Evolutionary conservation across 306 rosid species (phyloP).

Genomic region (Vigna trinervia): DNA sequence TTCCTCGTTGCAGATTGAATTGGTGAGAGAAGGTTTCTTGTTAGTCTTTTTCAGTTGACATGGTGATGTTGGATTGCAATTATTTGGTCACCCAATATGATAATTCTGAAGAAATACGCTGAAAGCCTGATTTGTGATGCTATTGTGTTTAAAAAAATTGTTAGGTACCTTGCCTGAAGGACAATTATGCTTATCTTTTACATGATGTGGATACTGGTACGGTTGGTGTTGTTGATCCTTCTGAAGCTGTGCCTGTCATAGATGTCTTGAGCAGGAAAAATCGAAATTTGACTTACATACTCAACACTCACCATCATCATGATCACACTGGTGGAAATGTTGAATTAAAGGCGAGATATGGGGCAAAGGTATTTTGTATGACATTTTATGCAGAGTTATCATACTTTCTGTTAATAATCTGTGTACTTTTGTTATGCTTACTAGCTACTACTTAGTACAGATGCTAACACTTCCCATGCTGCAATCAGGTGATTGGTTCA

Average conservation of each 20-base stretch:
- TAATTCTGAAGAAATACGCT: conserved; percentile 22
- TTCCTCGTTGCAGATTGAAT: conserved; percentile 88
- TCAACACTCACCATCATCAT: conserved; percentile 95
- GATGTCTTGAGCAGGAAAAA: conserved; percentile 85
- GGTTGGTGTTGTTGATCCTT: conserved; percentile 97
- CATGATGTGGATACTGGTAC: conserved; percentile 96
- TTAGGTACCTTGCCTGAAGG: conserved; percentile 90
- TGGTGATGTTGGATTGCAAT: conserved; percentile 20
- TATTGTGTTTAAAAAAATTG: neutral
- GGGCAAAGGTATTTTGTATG: conserved; percentile 72
- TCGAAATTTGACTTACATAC: conserved; percentile 86
- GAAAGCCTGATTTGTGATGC: neutral
- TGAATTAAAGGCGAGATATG: conserved; percentile 87
- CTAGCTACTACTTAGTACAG: conserved; percentile 19
- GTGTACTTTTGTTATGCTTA: conserved; percentile 16
- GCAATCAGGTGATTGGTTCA: conserved; percentile 84
- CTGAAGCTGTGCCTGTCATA: conserved; percentile 84
- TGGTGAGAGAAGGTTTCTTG: conserved; percentile 68
- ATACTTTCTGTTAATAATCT: neutral
- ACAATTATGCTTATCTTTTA: conserved; percentile 89
- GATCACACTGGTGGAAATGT: conserved; percentile 98
- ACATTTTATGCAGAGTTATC: conserved; percentile 5
- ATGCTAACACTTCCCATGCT: conserved; percentile 20
- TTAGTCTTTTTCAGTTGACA: neutral
- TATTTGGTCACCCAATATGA: conserved; percentile 3